These are phyloP conservation scores for Citrus inodora DNA, from an alignment of 345 rosid genomes.

Conservation along the genomic window DNA sequence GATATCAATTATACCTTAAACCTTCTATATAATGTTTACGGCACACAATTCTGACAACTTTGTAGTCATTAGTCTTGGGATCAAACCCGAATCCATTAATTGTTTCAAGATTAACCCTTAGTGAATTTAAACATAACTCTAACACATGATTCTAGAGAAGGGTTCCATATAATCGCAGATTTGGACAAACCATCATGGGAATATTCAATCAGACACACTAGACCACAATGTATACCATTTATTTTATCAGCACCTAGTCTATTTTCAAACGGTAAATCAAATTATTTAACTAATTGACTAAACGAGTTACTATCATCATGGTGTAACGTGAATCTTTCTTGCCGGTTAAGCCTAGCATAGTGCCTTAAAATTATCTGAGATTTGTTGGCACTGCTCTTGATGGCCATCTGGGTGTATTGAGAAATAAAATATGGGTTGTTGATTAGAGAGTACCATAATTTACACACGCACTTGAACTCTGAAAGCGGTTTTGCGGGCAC, in stretches of 20 bases:
- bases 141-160: background rate
- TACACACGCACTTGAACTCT: background rate
- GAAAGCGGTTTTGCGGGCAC: background rate
- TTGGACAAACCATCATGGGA: background rate
- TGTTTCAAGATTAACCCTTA: background rate
- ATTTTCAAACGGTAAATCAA: background rate
- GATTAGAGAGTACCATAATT: slow-evolving; percentile 5
- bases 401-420: background rate
- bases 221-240: background rate
- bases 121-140: background rate
- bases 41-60: slow-evolving; percentile 31
- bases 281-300: too few relatives aligned
- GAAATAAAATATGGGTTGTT: background rate
- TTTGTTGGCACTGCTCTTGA: background rate
- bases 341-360: background rate
- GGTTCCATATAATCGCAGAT: background rate
- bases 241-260: background rate
- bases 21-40: background rate
- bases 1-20: too few relatives aligned
- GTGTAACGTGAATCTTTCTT: background rate
- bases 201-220: background rate
- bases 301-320: background rate
- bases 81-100: slow-evolving; percentile 19
- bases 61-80: slow-evolving; percentile 12
- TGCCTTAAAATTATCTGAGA: background rate